These are phyloP conservation scores for Otatea glauca DNA, from an alignment of 176 grass and related monocot genomes.

Conservation along the genomic window DNA sequence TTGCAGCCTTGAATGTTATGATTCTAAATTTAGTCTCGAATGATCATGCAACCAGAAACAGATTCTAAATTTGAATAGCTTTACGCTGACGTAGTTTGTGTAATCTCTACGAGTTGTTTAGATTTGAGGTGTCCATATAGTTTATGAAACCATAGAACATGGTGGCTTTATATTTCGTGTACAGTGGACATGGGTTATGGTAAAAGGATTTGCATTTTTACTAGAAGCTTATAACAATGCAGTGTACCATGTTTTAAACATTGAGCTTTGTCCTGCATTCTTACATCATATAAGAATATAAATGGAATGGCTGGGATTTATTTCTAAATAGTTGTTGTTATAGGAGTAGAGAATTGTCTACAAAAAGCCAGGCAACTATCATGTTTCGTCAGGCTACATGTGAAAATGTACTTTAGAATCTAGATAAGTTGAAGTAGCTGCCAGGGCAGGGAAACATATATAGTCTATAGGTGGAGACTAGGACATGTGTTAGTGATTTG, in stretches of 20 bases:
- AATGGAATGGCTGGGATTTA: not conserved
- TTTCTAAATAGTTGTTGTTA: not conserved
- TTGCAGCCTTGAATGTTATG: not conserved
- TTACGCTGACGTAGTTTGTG: not conserved
- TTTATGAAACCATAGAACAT: slow-evolving; percentile 1
- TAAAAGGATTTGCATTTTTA: not conserved
- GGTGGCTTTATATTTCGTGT: not conserved
- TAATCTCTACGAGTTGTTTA: not conserved
- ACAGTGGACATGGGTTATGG: not conserved
- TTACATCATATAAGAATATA: not conserved
- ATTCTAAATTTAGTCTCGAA: slow-evolving; percentile 9
- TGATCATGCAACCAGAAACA: not conserved
- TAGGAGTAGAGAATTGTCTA: not conserved
- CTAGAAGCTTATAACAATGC: not conserved
- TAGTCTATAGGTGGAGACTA: not conserved
- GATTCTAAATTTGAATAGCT: slow-evolving; percentile 5
- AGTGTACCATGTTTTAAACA: slow-evolving; percentile 6
- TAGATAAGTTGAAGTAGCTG: slow-evolving; percentile 27
- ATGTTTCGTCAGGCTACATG: not conserved
- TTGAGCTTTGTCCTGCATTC: slow-evolving; percentile 2
- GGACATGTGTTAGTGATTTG: not conserved
- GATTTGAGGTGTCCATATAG: not conserved
- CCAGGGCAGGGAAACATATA: not conserved
- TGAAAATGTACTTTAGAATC: slow-evolving; percentile 18
- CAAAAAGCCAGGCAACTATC: not conserved